These are phyloP conservation scores for Boletales sp. DNA, from an alignment of 768 basidiomycete species.

Conservation along the genomic window DNA sequence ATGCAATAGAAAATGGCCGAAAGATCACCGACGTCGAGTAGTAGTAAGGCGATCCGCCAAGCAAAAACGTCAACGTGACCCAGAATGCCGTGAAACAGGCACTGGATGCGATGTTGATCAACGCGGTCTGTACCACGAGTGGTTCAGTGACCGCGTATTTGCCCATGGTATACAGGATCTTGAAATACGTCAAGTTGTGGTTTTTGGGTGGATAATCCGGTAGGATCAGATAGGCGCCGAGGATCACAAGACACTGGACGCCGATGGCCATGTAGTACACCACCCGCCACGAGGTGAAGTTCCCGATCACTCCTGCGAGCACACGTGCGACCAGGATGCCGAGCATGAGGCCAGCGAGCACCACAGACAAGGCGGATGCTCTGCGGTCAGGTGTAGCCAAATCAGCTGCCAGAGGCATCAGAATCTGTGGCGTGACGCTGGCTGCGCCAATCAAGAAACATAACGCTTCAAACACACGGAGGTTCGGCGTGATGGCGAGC, in stretches of 20 bases:
- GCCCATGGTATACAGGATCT: slow-evolving; percentile 73
- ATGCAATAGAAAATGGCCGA: background rate
- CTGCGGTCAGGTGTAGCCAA: slow-evolving; percentile 71
- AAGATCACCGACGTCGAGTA: slow-evolving; percentile 56
- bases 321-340: slow-evolving; percentile 76
- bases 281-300: slow-evolving; percentile 68
- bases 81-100: slow-evolving; percentile 62
- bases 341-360: slow-evolving; percentile 63
- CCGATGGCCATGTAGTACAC: slow-evolving; percentile 79
- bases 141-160: slow-evolving; percentile 78
- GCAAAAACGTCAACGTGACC: slow-evolving; percentile 79
- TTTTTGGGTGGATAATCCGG: slow-evolving; percentile 86
- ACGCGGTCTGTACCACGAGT: slow-evolving; percentile 61
- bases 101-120: slow-evolving; percentile 57
- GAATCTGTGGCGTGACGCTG: slow-evolving; percentile 73
- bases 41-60: slow-evolving; percentile 71
- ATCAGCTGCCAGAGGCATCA: slow-evolving; percentile 76
- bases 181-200: slow-evolving; percentile 55
- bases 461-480: slow-evolving; percentile 61
- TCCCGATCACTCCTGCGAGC: slow-evolving; percentile 68
- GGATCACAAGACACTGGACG: slow-evolving; percentile 56
- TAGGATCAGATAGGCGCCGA: slow-evolving; percentile 59
- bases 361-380: slow-evolving; percentile 73
- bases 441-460: slow-evolving; percentile 68
- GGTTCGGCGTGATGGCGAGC: slow-evolving; percentile 55